These are phyloP conservation scores for Calonectria montana DNA, from an alignment of 2,329 filamentous ascomycete genomes.

Conservation along the genomic window DNA sequence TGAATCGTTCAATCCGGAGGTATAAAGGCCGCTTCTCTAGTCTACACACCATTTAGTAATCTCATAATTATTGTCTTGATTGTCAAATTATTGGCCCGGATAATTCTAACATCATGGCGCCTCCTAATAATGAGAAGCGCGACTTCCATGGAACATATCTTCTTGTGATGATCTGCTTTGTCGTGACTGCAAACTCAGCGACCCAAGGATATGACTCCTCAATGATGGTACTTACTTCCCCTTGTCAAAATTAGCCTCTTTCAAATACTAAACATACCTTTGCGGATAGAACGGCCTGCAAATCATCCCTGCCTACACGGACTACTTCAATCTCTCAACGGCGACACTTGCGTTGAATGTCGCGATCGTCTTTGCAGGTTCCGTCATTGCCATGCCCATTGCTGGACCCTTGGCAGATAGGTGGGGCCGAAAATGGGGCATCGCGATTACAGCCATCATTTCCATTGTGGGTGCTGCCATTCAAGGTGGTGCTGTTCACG, in stretches of 20 bases:
- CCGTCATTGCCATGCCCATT: conserved; percentile 12
- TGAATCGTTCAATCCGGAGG: no score
- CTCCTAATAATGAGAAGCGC: neutral
- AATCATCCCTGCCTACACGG: conserved; percentile 13
- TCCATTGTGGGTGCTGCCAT: conserved; percentile 61
- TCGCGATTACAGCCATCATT: conserved; percentile 60
- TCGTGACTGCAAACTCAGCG: conserved; percentile 5
- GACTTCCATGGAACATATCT: neutral
- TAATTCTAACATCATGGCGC: neutral
- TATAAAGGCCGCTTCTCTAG: neutral
- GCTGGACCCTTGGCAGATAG: conserved; percentile 6
- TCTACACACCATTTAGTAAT: neutral
- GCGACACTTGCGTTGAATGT: conserved; percentile 7
- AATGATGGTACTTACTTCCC: neutral
- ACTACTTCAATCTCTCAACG: conserved; percentile 12
- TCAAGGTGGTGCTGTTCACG: conserved; percentile 25
- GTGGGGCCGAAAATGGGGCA: conserved; percentile 13
- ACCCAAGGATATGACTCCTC: conserved; percentile 8
- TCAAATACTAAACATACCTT: neutral
- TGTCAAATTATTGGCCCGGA: neutral
- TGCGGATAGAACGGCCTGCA: conserved; percentile 8
- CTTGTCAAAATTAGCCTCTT: neutral
- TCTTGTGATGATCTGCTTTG: conserved; percentile 7
- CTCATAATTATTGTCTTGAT: neutral
- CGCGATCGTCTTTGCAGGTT: conserved; percentile 16